Base-by-base conservation (phyloP, 257 asterid genomes). In the Anisodus acutangulus region DNA sequence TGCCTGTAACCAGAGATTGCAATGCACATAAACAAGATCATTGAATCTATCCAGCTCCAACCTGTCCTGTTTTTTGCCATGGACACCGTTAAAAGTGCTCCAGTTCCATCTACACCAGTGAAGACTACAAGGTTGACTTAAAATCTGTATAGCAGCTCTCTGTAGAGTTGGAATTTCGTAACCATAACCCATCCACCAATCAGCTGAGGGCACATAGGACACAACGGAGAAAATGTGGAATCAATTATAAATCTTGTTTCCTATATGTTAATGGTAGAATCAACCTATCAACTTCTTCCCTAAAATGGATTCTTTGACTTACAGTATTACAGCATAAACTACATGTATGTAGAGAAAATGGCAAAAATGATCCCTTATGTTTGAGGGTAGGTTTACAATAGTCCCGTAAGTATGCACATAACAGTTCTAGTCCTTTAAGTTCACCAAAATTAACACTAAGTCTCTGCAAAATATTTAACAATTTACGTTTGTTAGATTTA, bases 31-130 rank as follows among this genome's bases (percentile, higher is more conserved):
- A 71, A 88, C 87, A 41, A 90, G 87, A 87, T 90, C 90, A 37
- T 82, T 87, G 64, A 85, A 87, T 74, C 63, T 90, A 35, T 87
- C 91, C 39, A 71, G 64, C 82, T 84, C 89, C 49, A 81, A 82
- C 79, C 64, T 58, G 79, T 45, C 45, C 57, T 82, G 78, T 80
- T 85, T 84, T 85, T 79, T 85, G 43, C 49, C 45, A 58, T 88
- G 88, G 59, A 86, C 45, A 31, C 80, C n/a, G 35, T 85, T 89
- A 72, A 90, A 90, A 43, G 87, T 86, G 82, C 83, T 88, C 90
- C 91, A 88, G 83, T 90, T 88, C 91, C 91, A 88, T 83, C 89
- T 86, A 83, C 92, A 88, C 90, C 92, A 90, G 71, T 82, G 90
- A 55, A 87, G 85, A 81, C 91, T 88, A 79, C 91, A 85, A 35